Evolutionary conservation across 306 rosid species (phyloP).

Genomic region (Prunus campanulata): DNA sequence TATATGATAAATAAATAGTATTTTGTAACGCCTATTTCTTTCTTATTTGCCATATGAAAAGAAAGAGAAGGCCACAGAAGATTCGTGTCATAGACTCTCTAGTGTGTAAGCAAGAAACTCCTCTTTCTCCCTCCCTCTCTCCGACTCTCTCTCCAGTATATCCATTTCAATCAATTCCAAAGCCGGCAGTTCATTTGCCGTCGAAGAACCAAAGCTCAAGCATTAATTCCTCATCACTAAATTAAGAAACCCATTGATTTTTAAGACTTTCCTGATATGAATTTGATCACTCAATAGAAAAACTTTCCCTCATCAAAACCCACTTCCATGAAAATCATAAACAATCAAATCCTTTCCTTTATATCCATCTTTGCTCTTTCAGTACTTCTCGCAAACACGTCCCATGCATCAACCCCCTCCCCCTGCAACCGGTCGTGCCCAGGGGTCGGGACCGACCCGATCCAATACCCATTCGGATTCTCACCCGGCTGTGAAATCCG

Average conservation of each 20-base stretch:
- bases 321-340: slow-evolving; percentile 21
- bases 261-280: background rate
- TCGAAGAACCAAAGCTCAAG: background rate
- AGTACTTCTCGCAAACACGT: background rate
- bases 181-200: background rate
- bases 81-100: background rate
- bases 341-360: background rate
- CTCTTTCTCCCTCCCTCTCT: background rate
- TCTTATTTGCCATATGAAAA: background rate
- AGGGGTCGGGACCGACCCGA: background rate
- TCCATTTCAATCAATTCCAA: background rate
- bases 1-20: background rate
- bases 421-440: slow-evolving; percentile 56
- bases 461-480: slow-evolving; percentile 72
- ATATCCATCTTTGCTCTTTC: background rate
- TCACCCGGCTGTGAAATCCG: slow-evolving; percentile 67
- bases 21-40: background rate
- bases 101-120: background rate
- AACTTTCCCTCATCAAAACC: background rate
- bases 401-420: slow-evolving; percentile 15
- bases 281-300: background rate
- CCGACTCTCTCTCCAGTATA: background rate
- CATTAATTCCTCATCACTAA: background rate
- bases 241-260: background rate
- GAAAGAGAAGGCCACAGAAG: background rate